Evolutionary conservation across 257 asterid genomes (phyloP).

Genomic region (Fraxinus cuspidata): DNA sequence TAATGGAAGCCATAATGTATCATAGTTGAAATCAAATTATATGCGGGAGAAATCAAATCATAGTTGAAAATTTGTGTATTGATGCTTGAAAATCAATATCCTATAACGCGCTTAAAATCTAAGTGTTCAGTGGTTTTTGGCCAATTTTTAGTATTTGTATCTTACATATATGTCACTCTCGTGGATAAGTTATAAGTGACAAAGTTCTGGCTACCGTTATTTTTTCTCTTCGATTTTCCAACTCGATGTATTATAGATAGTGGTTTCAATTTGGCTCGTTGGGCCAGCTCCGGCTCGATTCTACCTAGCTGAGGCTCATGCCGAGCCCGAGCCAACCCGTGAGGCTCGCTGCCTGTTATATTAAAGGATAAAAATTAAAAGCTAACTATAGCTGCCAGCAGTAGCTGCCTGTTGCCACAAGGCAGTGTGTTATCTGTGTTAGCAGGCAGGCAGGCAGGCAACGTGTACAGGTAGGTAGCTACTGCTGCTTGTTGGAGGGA

Average conservation of each 20-base stretch:
- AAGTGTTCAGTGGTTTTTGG: background rate
- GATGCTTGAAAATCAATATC: slow-evolving; percentile 3
- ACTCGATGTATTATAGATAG: background rate
- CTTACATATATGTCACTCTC: background rate
- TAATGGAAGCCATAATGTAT: slow-evolving; percentile 3
- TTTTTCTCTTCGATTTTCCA: background rate
- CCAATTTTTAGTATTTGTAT: background rate
- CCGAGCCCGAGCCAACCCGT: too few species aligned
- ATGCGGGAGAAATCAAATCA: background rate
- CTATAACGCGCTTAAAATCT: slow-evolving; percentile 1
- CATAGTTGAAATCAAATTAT: background rate
- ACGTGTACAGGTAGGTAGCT: too few species aligned
- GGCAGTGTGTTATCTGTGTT: too few species aligned
- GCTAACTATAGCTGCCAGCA: too few species aligned
- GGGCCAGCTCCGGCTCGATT: too few species aligned
- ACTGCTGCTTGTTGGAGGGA: too few species aligned
- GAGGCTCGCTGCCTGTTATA: too few species aligned
- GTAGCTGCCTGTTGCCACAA: too few species aligned
- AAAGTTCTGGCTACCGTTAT: background rate
- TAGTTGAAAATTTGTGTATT: background rate
- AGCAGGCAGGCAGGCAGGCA: too few species aligned
- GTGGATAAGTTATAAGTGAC: background rate
- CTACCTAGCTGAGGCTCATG: too few species aligned
- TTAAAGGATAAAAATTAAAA: too few species aligned
- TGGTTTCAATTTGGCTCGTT: too few species aligned